phyloP scores from a whole-genome alignment of 129 eudicot species.

The Smallanthus sonchifolius region DNA sequence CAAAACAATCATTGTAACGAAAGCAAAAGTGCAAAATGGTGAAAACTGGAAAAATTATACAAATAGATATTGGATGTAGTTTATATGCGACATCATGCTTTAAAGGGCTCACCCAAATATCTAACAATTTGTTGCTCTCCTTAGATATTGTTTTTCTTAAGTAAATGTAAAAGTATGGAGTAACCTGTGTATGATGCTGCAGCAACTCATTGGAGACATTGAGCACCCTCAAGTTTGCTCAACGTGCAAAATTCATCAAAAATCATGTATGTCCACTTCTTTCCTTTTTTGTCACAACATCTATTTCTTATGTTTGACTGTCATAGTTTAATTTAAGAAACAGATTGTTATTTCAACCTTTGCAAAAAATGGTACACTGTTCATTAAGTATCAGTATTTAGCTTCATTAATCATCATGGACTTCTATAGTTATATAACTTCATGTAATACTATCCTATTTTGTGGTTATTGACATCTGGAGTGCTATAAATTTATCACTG shows the following conservation, averaged over 20 bases:
- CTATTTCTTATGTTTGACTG: background rate
- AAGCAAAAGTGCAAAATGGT: constrained; percentile 7
- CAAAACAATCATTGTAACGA: background rate
- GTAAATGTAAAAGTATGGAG: background rate
- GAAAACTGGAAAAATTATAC: background rate
- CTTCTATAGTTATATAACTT: background rate
- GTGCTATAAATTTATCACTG: background rate
- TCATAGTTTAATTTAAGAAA: background rate
- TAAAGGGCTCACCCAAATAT: background rate
- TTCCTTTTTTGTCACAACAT: background rate
- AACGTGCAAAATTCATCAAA: constrained; percentile 96
- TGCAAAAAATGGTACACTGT: background rate
- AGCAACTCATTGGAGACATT: constrained; percentile 94
- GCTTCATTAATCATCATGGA: background rate
- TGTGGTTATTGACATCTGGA: constrained; percentile 6
- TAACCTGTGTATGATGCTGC: constrained; percentile 34
- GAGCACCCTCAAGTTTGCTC: constrained; percentile 98
- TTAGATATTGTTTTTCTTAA: background rate
- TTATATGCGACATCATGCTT: background rate
- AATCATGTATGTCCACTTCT: constrained; percentile 69
- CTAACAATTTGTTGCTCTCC: background rate
- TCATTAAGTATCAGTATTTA: background rate
- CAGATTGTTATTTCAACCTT: background rate
- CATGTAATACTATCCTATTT: background rate
- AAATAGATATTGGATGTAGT: background rate